Conservation (phyloP, 208 protist genomes). For the Acanthamoeba castellanii region DNA sequence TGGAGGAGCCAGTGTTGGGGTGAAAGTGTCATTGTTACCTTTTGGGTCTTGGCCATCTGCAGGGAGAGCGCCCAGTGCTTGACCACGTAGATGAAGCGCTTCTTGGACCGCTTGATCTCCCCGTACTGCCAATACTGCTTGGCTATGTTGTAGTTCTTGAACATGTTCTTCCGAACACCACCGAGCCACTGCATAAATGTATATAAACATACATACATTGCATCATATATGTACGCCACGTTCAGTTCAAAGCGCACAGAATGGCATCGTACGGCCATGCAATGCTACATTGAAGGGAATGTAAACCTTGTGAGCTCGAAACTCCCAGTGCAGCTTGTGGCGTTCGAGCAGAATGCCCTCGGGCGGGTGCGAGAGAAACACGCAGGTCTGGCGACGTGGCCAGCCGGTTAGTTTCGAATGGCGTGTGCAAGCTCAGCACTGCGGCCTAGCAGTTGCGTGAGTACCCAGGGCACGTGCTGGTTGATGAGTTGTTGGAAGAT, state of each 20-base stretch:
- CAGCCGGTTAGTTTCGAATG: not conserved
- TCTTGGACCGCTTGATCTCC: conserved; percentile 56
- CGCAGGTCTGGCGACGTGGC: conserved; percentile 10
- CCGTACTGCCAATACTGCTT: conserved; percentile 67
- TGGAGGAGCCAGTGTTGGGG: too few relatives aligned
- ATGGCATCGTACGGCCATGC: not conserved
- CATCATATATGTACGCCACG: not conserved
- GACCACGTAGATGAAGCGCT: conserved; percentile 53
- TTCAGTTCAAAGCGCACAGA: not conserved
- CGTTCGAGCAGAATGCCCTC: conserved; percentile 47
- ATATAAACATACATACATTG: too few relatives aligned
- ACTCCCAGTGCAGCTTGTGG: conserved; percentile 57
- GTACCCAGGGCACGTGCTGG: conserved; percentile 43
- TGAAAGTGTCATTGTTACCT: not conserved
- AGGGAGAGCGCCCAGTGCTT: conserved; percentile 61
- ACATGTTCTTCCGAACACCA: conserved; percentile 50
- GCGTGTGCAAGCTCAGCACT: not conserved
- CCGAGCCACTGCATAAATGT: not conserved
- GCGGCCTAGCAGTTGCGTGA: not conserved
- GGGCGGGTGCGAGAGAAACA: conserved; percentile 36
- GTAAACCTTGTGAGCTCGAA: conserved; percentile 28
- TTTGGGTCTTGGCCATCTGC: conserved; percentile 39
- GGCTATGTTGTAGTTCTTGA: conserved; percentile 67
- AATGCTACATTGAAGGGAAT: not conserved
- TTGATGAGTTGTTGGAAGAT: conserved; percentile 69